Base-by-base conservation (phyloP, 2,329 filamentous ascomycete genomes). In the Arachnopeziza araneosa region DNA sequence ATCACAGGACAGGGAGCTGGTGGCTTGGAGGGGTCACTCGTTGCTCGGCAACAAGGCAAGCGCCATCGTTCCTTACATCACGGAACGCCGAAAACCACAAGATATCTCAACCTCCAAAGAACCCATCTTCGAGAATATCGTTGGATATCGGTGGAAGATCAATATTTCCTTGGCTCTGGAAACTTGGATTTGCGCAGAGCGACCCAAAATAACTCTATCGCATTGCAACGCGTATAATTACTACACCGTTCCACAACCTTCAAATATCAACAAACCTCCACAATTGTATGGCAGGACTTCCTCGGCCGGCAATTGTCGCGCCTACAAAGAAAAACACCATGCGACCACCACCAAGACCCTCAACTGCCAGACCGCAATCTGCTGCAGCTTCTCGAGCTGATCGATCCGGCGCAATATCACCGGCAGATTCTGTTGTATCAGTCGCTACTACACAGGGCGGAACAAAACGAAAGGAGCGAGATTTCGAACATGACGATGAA, bases 391-490 rank as follows among this genome's bases (percentile, higher is more conserved):
- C 64, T 48, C 63, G 65, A 30, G 60, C 64, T 9, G 66, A 69
- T 49, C 64, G 69, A 56, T 68, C 66, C 48, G 67, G 70, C 50
- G 69, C 70, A 57, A 63, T 63, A 57, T 93, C 93, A 5, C 90
- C 91, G 5, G 83, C 89, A 61, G 84, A 85, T 52, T 90, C 89
- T 8, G 72, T 90, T 23, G 80, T 82, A 56, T 88, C 89, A 3
- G 75, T 80, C 48, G 74, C 74, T 12, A 73, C 76, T 14, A 73
- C 78, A 32, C 80, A 81, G 55, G 75, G 81, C 32, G 84, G 86
- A 24, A 81, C 80, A 52, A 96, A 97, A 79, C 87, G 93, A 70
- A 96, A 96, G 75, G 90, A 95, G 68, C 84, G 90, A 70, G 90
- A 96, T 48, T 93, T 88, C 71, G 93, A 93, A 52, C 75, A 82